phyloP scores from a whole-genome alignment of 2,329 filamentous ascomycete species.

The Rugonectria rugulosa region DNA sequence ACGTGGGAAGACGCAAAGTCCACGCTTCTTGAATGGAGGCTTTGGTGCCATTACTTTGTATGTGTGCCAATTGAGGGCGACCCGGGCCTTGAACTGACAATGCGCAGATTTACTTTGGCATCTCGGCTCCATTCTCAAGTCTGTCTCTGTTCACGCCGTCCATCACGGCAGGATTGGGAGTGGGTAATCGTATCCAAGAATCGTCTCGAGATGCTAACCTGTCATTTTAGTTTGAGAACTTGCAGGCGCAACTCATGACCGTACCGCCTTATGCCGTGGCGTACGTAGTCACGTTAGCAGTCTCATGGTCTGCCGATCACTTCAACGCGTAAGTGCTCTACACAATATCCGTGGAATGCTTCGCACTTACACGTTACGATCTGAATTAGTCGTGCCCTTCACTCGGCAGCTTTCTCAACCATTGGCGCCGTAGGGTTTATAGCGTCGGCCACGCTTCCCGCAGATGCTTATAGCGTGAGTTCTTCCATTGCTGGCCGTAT shows the following conservation, averaged over 20 bases:
- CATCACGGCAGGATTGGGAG: slow-evolving; percentile 59
- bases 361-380: background rate
- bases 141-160: slow-evolving; percentile 66
- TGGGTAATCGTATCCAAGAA: slow-evolving; percentile 24
- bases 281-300: slow-evolving; percentile 50
- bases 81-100: too few species aligned
- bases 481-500: slow-evolving; percentile 7
- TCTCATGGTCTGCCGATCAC: slow-evolving; percentile 66
- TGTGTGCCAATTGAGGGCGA: background rate
- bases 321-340: slow-evolving; percentile 51
- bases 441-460: slow-evolving; percentile 66
- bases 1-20: slow-evolving; percentile 72
- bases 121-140: slow-evolving; percentile 62
- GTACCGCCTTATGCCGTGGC: slow-evolving; percentile 68
- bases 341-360: accelerated
- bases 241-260: slow-evolving; percentile 67
- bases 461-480: slow-evolving; percentile 55
- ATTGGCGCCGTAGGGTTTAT: slow-evolving; percentile 61
- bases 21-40: slow-evolving; percentile 67
- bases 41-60: slow-evolving; percentile 69
- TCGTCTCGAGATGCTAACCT: slow-evolving; percentile 30
- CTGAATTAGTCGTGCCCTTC: slow-evolving; percentile 43
- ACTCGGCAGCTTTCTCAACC: slow-evolving; percentile 49
- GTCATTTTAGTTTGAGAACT: slow-evolving; percentile 31
- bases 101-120: slow-evolving; percentile 51